Percentiles rank a stretch among this genome's conserved stretches.
Conservation (phyloP, 805 yeast species). For the Lipomyces oligophaga region DNA sequence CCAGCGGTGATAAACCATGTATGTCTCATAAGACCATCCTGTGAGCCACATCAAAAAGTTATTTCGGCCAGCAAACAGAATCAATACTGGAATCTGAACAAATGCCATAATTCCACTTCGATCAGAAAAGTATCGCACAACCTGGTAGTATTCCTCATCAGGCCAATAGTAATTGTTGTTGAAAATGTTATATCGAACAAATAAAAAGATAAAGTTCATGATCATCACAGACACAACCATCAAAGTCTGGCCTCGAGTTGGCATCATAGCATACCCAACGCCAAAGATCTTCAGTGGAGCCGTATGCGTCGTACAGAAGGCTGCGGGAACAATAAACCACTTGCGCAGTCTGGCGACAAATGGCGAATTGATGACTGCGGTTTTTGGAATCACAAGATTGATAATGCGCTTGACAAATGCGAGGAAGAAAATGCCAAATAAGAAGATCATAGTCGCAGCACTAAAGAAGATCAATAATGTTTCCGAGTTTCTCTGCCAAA, state of each 20-base stretch:
- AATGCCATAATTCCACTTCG: slow-evolving; percentile 33
- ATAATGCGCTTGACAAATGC: slow-evolving; percentile 1
- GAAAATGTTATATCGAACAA: slow-evolving; percentile 5
- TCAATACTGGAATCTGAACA: slow-evolving; percentile 48
- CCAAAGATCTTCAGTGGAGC: slow-evolving; percentile 21
- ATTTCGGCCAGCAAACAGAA: slow-evolving; percentile 68
- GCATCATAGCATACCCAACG: slow-evolving; percentile 17
- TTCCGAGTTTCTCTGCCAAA: too few species aligned
- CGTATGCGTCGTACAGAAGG: slow-evolving; percentile 31
- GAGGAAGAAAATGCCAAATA: slow-evolving; percentile 2
- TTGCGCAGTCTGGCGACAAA: slow-evolving; percentile 25
- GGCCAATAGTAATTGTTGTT: slow-evolving; percentile 12
- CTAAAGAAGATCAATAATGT: not conserved
- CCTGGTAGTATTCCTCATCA: slow-evolving; percentile 4
- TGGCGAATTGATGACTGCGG: slow-evolving; percentile 22
- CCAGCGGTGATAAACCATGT: slow-evolving; percentile 64
- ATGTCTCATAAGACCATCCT: slow-evolving; percentile 59
- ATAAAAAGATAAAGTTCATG: slow-evolving; percentile 8
- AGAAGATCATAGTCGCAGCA: slow-evolving; percentile 12
- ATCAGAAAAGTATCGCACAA: slow-evolving; percentile 8
- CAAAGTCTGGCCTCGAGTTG: slow-evolving; percentile 13
- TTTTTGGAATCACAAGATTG: not conserved
- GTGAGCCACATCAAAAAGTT: slow-evolving; percentile 60
- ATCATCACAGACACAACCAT: slow-evolving; percentile 3
- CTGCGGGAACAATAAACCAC: slow-evolving; percentile 34